Base-by-base conservation (phyloP, 2,329 filamentous ascomycete species). In the Neofusicoccum kwambonambiense region DNA sequence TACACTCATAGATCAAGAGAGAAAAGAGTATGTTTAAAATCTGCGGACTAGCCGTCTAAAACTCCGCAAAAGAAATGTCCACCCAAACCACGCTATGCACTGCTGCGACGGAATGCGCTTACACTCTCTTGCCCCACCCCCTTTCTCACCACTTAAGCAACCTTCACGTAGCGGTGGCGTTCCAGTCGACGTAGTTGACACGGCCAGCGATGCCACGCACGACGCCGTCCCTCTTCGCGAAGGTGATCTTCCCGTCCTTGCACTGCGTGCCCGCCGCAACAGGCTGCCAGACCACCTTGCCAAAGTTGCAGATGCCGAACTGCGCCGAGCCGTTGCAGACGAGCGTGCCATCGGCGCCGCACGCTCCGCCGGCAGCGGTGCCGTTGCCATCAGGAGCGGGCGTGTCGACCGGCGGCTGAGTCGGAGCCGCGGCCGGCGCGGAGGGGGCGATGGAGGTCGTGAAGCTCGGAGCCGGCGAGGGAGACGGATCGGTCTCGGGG, bases 221-320 rank as follows among this genome's bases (percentile, higher is more conserved):
- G 41, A 34, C 15, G 22, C 17, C 34, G n/a, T 54, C 8, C 54
- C 27, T 45, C 41, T 22, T 37, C 31, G 56, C 56, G n/a, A 60
- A 37, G 8, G 27, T n/a, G 61, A 78, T 75, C 64, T 69, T 62
- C 12, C 75, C 75, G 44, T 74, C 70, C 17, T 66, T 50, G 69
- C 77, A 79, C 8, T 68, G 68, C 0, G 76, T 79, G 3, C 76
- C 77, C 5, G 71, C 52, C 8, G 77, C 75, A 8, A 78, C 73
- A 19, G 68, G 37, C 51, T 69, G 64, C 35, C 44, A 67, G 31
- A 68, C 52, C 15, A 68, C 63, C 15, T 57, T 51, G 17, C 66
- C 69, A 45, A 65, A 47, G 64, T 67, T 61, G 61, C 69, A 70
- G 37, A 70, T 50, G 15, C 68, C 69, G 12, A 61, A 70, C 44